Conservation (phyloP, 441 rosid genomes). For the Adansonia madagascariensis region DNA sequence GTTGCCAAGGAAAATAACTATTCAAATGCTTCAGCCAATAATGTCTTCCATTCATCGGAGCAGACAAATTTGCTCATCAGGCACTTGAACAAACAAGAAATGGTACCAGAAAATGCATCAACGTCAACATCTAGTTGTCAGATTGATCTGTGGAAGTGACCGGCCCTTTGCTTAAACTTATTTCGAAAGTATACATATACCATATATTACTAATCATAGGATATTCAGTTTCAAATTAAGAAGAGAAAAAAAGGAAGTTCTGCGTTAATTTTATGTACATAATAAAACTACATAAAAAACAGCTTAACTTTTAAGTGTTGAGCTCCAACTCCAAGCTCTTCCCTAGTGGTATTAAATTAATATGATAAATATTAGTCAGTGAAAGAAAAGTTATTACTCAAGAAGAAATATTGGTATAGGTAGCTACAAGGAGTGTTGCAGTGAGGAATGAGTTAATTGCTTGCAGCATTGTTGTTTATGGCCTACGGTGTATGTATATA, state of each 20-base stretch:
- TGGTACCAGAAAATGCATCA: slow-evolving; percentile 40
- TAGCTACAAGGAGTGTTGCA: slow-evolving; percentile 11
- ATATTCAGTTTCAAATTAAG: slow-evolving; percentile 27
- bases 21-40: slow-evolving; percentile 37
- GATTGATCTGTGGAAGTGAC: slow-evolving; percentile 59
- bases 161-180: neutral
- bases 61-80: slow-evolving; percentile 30
- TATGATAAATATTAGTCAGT: slow-evolving; percentile 1
- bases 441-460: slow-evolving; percentile 7
- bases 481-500: slow-evolving; percentile 21
- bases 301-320: slow-evolving; percentile 34
- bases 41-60: slow-evolving; percentile 33
- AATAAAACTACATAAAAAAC: slow-evolving; percentile 29
- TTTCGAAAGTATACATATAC: slow-evolving; percentile 9
- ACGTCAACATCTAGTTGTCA: slow-evolving; percentile 42
- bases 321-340: slow-evolving; percentile 31
- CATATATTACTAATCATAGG: slow-evolving; percentile 41
- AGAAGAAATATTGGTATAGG: neutral
- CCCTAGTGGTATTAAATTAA: slow-evolving; percentile 32
- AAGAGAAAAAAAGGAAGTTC: slow-evolving; percentile 21
- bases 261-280: slow-evolving; percentile 50
- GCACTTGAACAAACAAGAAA: slow-evolving; percentile 39
- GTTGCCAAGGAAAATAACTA: slow-evolving; percentile 40
- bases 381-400: neutral
- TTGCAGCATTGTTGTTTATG: slow-evolving; percentile 27